These are phyloP conservation scores for Hygrophila difformis DNA, from an alignment of 257 asterid genomes.

Conservation along the genomic window DNA sequence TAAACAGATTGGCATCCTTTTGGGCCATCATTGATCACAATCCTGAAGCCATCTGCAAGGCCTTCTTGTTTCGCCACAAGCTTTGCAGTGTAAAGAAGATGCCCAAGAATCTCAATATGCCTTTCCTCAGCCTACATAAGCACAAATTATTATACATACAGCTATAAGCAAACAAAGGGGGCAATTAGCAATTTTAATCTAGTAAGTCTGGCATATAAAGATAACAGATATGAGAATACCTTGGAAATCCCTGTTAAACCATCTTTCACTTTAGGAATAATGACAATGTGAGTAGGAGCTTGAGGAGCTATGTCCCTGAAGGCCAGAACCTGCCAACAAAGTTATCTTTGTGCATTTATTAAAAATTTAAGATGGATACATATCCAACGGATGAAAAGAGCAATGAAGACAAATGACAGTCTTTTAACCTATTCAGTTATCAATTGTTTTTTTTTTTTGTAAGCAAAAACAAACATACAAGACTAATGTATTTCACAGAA, in stretches of 20 bases:
- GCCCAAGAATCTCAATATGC: conserved; percentile 72
- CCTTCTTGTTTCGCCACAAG: conserved; percentile 76
- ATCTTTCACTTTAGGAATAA: conserved; percentile 78
- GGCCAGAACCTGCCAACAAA: conserved; percentile 69
- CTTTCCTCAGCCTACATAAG: conserved; percentile 68
- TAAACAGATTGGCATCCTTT: conserved; percentile 57
- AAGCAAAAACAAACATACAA: too few relatives aligned
- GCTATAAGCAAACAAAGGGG: not conserved
- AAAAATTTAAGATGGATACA: too few relatives aligned
- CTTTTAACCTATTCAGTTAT: too few relatives aligned
- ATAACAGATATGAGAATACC: too few relatives aligned
- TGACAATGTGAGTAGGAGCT: conserved; percentile 73
- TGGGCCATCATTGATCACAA: conserved; percentile 87
- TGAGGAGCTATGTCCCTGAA: conserved; percentile 84
- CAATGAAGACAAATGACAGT: too few relatives aligned
- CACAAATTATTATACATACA: too few relatives aligned
- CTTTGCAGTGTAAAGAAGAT: conserved; percentile 74
- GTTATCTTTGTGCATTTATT: not conserved
- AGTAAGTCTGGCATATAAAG: too few relatives aligned
- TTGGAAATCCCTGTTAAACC: too few relatives aligned
- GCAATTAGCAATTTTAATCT: too few relatives aligned
- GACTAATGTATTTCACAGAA: too few relatives aligned
- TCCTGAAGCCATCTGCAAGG: conserved; percentile 5
- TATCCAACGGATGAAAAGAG: too few relatives aligned
- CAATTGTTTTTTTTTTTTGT: too few relatives aligned